Conservation (phyloP, 352 stramenopile species). For the Phytophthora vignae region DNA sequence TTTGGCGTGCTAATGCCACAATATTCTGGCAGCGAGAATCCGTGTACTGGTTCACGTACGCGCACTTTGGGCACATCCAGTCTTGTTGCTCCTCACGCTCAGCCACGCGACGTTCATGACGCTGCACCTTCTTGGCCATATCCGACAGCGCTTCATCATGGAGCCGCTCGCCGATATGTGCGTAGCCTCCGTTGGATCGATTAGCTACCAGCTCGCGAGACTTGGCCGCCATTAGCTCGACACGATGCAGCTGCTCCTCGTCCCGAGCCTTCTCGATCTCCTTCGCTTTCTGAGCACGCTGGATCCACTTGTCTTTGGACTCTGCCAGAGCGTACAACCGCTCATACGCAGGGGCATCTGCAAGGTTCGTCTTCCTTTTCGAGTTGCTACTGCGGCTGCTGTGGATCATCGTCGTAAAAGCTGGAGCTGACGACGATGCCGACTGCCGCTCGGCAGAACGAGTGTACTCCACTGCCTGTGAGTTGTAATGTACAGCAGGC, state of each 20-base stretch:
- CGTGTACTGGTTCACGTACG: slow-evolving; percentile 63
- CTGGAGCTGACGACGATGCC: slow-evolving; percentile 13
- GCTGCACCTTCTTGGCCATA: slow-evolving; percentile 67
- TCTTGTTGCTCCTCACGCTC: slow-evolving; percentile 63
- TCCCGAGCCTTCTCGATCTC: slow-evolving; percentile 60
- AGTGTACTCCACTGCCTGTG: slow-evolving; percentile 47
- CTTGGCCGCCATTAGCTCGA: slow-evolving; percentile 68
- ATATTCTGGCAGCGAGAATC: slow-evolving; percentile 73
- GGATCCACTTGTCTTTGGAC: slow-evolving; percentile 78
- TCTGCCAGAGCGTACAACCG: slow-evolving; percentile 76
- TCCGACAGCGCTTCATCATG: slow-evolving; percentile 77
- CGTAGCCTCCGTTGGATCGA: slow-evolving; percentile 60
- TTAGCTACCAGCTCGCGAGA: slow-evolving; percentile 65
- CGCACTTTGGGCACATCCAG: slow-evolving; percentile 87
- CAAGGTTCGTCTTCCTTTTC: slow-evolving; percentile 47
- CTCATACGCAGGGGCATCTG: slow-evolving; percentile 56
- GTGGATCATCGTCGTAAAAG: slow-evolving; percentile 30
- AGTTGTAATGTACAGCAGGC: slow-evolving; percentile 43
- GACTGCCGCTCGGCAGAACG: slow-evolving; percentile 23
- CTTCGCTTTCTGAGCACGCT: slow-evolving; percentile 74
- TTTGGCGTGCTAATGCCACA: slow-evolving; percentile 30
- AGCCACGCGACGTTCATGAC: slow-evolving; percentile 45
- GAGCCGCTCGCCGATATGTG: slow-evolving; percentile 75
- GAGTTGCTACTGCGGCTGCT: slow-evolving; percentile 14
- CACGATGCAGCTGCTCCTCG: slow-evolving; percentile 43